Evolutionary conservation across 306 rosid species (phyloP), one percentile per base, ranked within the genome.

Genomic region (Prunus padus): DNA sequence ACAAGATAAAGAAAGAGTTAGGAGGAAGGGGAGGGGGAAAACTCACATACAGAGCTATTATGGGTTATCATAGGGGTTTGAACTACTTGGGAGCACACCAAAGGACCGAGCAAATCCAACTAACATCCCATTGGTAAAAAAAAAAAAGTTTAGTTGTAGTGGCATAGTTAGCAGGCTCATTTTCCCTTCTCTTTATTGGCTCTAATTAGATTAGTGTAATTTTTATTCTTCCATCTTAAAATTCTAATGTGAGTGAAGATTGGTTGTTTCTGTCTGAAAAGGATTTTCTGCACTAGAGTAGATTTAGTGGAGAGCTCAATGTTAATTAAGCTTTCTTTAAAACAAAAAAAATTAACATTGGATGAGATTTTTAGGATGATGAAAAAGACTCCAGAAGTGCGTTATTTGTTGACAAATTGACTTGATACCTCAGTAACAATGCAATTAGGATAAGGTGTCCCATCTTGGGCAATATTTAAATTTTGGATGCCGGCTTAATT

Each of bases 381-480:
- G 19, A 65, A 0, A 18, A 22, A 26, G 59, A 68, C 14, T 47
- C 56, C 42, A 46, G 22, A 67, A 67, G 33, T 45, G 54, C 52
- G 13, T 31, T 31, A 37, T 68, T 9, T 46, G 73, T 68, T 46
- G 26, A 28, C 9, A 49, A 28, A 50, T 69, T 70, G 64, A 31
- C 49, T 18, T n/a, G 18, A 22, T 49, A 51, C 50, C 74, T 8
- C 25, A 51, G 1, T 3, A 37, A 64, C 20, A 64, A 42, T 40
- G 22, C 52, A 33, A 52, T 52, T 33, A 31, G 33, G 64, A 54
- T 71, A n/a, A 71, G 64, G 75, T 71, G 75, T 71, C 64, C 33
- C 49, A 12, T 52, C 64, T 71, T n/a, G 14, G 11, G 8, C 18
- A 37, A 31, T 28, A 4, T 33, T 49, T 12, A 16, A 52, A 52